These are phyloP conservation scores for Xerocomus amazonicus DNA, from an alignment of 1,284 basidiomycete species.

Conservation along the genomic window DNA sequence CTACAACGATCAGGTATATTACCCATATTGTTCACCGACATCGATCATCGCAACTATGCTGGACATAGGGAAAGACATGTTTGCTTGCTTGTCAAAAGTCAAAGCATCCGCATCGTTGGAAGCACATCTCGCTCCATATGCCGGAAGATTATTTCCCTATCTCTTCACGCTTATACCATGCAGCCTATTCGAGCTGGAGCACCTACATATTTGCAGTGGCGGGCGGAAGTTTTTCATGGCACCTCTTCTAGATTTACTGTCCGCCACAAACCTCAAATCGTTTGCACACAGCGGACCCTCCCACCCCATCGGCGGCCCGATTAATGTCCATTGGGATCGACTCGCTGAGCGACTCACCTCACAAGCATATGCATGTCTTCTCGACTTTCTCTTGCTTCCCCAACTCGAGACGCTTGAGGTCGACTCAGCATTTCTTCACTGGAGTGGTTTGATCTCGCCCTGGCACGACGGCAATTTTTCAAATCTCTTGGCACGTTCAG, in stretches of 20 bases:
- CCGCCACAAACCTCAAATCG: conserved; percentile 14
- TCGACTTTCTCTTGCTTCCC: conserved; percentile 15
- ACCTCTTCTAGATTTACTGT: conserved; percentile 5
- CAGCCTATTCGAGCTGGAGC: conserved; percentile 12
- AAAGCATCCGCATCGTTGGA: conserved; percentile 16
- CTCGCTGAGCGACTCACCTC: conserved; percentile 8
- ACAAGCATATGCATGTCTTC: neutral
- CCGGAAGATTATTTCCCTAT: conserved; percentile 5
- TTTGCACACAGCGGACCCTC: conserved; percentile 13
- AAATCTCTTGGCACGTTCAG: conserved; percentile 14
- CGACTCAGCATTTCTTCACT: conserved; percentile 2
- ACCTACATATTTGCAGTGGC: conserved; percentile 2
- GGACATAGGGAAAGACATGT: conserved; percentile 5
- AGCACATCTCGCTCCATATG: conserved; percentile 12
- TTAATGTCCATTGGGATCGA: conserved; percentile 11
- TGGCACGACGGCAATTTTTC: conserved; percentile 18
- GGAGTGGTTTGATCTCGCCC: neutral
- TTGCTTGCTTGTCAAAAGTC: conserved; percentile 7
- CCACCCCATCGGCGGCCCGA: neutral
- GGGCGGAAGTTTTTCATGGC: neutral
- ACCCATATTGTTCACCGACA: conserved; percentile 15
- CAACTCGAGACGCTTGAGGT: conserved; percentile 16
- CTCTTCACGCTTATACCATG: conserved; percentile 15
- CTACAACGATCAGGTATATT: conserved; percentile 15
- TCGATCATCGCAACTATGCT: conserved; percentile 12